Base-by-base conservation (phyloP, 179 eudicot genomes). In the Camellia oleifera region DNA sequence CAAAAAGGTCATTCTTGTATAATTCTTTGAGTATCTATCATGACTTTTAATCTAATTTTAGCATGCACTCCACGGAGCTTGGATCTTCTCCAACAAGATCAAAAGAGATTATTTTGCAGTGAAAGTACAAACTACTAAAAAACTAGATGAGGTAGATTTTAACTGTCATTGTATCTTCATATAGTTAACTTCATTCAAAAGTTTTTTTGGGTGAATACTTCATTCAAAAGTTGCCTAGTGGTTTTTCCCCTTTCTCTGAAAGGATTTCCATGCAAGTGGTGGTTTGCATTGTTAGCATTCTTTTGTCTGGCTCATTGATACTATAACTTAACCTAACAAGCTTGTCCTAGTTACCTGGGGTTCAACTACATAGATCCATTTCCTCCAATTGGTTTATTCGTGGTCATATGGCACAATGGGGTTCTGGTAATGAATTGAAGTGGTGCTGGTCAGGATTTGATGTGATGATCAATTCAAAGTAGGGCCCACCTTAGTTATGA, bases 231-330 rank as follows among this genome's bases (percentile, higher is more conserved):
- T 44, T 69, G 18, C 56, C 57, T 10, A 17, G 2, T 12, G 58
- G 58, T 62, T 20, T 20, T n/a, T 77, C 4, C 57, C 79, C 71
- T 52, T n/a, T 66, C 48, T 64, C 64, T 26, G 9, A 77, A 64
- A 14, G 44, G 2, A 50, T 18, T 60, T 57, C 65, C 77, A 57
- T 32, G 65, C 48, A 74, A 74, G 77, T 32, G 71, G 26, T 15
- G 20, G 26, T 32, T 77, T 48, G 52, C 67, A 64, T 60, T 60
- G 44, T 63, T 46, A 77, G 45, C 58, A 42, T 66, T 50, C 26
- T 5, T 60, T 14, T 52, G 44, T 15, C 8, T 64, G 79, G 9
- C 69, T 42, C 5, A 17, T 53, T 53, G 15, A 10, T 17, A 13
- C 40, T 32, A 32, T 32, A 26, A 32, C 40, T 32, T 1, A 32